Percentiles rank a stretch among this genome's conserved stretches.
phyloP scores from a whole-genome alignment of 2,329 filamentous ascomycete genomes.

The Neofusicoccum sp. region DNA sequence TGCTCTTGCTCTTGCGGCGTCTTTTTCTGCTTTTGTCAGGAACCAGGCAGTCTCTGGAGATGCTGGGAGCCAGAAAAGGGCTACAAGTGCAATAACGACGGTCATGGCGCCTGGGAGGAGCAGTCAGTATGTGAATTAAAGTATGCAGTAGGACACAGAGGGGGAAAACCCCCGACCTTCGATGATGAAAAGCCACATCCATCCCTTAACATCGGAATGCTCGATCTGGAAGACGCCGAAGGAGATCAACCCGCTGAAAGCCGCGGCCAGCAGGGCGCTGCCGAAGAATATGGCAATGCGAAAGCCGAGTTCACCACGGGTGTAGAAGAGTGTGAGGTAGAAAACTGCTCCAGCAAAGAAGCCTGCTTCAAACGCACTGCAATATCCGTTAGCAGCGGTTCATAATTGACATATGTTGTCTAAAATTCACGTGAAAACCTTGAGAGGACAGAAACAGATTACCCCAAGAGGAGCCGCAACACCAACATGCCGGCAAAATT shows the following conservation, averaged over 20 bases:
- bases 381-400: background rate
- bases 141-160: background rate
- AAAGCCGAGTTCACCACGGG: slow-evolving; percentile 13
- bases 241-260: slow-evolving; percentile 14
- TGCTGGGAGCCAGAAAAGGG: slow-evolving; percentile 37
- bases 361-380: slow-evolving; percentile 49
- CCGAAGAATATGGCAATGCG: slow-evolving; percentile 34
- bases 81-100: slow-evolving; percentile 29
- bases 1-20: slow-evolving; percentile 44
- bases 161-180: slow-evolving; percentile 35
- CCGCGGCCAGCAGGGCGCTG: slow-evolving; percentile 23
- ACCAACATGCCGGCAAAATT: slow-evolving; percentile 51
- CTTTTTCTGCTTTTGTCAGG: slow-evolving; percentile 34
- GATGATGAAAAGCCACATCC: slow-evolving; percentile 49
- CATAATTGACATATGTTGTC: background rate
- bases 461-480: slow-evolving; percentile 48
- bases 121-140: background rate
- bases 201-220: slow-evolving; percentile 37
- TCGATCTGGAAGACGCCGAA: slow-evolving; percentile 44
- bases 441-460: background rate
- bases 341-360: slow-evolving; percentile 54
- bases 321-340: slow-evolving; percentile 15
- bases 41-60: slow-evolving; percentile 39
- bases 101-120: slow-evolving; percentile 27
- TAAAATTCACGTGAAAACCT: too few species aligned